Percentiles rank a stretch among this genome's conserved stretches.
Conservation (phyloP, 148 eudicot species). For the Camellia granthamiana region DNA sequence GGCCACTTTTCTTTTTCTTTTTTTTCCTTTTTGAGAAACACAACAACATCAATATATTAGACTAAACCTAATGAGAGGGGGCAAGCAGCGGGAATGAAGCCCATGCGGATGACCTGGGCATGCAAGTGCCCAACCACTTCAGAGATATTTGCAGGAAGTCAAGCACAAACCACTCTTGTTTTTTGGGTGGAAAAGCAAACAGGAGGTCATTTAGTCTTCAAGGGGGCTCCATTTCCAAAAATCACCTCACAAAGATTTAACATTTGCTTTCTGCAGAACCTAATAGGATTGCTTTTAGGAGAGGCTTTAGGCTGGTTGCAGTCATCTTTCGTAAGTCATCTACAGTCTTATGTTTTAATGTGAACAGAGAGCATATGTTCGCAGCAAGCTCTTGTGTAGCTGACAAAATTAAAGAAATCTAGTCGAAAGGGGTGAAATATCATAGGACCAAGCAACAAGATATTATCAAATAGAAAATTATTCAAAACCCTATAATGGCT, state of each 20-base stretch:
- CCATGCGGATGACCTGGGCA: not conserved
- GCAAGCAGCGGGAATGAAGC: not conserved
- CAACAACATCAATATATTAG: too few relatives aligned
- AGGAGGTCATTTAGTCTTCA: not conserved
- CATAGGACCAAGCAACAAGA: not conserved
- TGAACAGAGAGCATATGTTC: not conserved
- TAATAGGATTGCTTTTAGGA: too few relatives aligned
- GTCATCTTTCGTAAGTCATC: not conserved
- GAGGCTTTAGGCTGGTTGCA: too few relatives aligned
- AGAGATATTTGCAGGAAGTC: not conserved
- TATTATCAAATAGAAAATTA: not conserved
- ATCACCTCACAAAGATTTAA: too few relatives aligned
- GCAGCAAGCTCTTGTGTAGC: not conserved
- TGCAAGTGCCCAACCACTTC: too few relatives aligned
- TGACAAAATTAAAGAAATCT: not conserved
- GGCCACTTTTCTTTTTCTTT: too few relatives aligned
- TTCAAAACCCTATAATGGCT: not conserved
- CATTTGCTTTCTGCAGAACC: too few relatives aligned
- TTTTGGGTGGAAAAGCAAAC: not conserved
- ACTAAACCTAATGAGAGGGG: too few relatives aligned
- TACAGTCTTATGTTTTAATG: not conserved
- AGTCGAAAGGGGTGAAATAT: not conserved
- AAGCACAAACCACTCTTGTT: not conserved
- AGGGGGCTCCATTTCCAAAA: too few relatives aligned
- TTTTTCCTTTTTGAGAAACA: too few relatives aligned